These are phyloP conservation scores for Aureobasidium melanogenum DNA, from an alignment of 2,329 filamentous ascomycete genomes.

Conservation along the genomic window DNA sequence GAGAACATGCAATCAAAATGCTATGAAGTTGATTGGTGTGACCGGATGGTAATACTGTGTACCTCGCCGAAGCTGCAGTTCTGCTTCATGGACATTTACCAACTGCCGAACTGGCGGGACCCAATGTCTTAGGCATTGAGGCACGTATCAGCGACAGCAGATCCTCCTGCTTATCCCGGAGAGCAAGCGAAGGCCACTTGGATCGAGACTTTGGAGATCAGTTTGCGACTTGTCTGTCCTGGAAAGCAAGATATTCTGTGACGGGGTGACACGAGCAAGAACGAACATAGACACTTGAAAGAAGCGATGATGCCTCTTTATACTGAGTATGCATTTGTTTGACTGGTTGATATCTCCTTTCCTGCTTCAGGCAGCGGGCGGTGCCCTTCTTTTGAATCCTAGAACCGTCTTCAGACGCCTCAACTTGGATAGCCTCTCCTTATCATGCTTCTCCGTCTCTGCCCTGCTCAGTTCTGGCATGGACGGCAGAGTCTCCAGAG, in stretches of 20 bases:
- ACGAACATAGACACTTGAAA: not conserved
- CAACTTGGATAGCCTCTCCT: constrained; percentile 26
- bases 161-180: too few relatives aligned
- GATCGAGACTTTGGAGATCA: too few relatives aligned
- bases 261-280: not conserved
- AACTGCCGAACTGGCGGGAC: too few relatives aligned
- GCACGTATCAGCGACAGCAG: too few relatives aligned
- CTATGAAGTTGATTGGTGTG: too few relatives aligned
- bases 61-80: too few relatives aligned
- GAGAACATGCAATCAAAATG: too few relatives aligned
- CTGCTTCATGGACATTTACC: too few relatives aligned
- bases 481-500: not conserved
- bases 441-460: constrained; percentile 25
- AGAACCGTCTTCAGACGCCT: constrained; percentile 27
- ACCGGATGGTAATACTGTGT: too few relatives aligned
- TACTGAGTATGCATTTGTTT: not conserved
- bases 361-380: not conserved
- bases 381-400: constrained; percentile 20
- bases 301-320: not conserved
- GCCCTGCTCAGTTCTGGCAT: constrained; percentile 16
- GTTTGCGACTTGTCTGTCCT: too few relatives aligned
- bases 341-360: not conserved
- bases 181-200: too few relatives aligned
- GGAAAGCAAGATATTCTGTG: not conserved
- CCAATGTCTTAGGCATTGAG: too few relatives aligned